These are phyloP conservation scores for Kwoniella dejecticola DNA, from an alignment of 768 basidiomycete species.

Conservation along the genomic window DNA sequence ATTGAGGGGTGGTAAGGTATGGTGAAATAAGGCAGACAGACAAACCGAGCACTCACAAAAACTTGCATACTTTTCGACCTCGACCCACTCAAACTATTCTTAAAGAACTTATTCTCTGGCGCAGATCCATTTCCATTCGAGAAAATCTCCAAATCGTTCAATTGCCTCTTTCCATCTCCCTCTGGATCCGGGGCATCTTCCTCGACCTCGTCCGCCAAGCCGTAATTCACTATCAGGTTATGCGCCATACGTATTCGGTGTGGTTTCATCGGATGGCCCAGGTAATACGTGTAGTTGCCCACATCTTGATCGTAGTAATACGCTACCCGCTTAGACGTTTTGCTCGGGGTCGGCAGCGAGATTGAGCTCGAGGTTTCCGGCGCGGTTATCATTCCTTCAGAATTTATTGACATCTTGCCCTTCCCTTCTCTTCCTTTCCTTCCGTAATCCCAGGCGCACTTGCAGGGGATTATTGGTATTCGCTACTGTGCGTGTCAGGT, in stretches of 20 bases:
- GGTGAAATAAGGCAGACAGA: too few species aligned
- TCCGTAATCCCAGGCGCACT: too few species aligned
- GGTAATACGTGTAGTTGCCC: constrained; percentile 75
- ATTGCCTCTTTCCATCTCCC: constrained; percentile 25
- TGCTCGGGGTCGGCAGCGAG: too few species aligned
- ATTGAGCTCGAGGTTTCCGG: too few species aligned
- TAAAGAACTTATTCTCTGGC: constrained; percentile 17
- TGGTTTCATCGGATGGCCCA: constrained; percentile 94
- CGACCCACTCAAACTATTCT: constrained; percentile 25
- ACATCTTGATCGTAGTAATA: constrained; percentile 57
- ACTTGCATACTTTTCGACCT: constrained; percentile 68
- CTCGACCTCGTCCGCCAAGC: constrained; percentile 72
- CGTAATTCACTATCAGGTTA: constrained; percentile 84
- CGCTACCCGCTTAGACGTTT: constrained; percentile 34
- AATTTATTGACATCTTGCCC: not conserved
- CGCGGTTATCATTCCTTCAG: not conserved
- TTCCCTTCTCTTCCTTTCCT: too few species aligned
- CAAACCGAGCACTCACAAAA: constrained; percentile 76
- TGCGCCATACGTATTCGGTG: constrained; percentile 93
- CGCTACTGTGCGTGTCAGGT: too few species aligned
- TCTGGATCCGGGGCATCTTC: constrained; percentile 20
- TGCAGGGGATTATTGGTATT: too few species aligned
- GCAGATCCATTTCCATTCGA: not conserved
- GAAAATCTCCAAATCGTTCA: constrained; percentile 26
- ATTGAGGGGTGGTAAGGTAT: too few species aligned